Conservation (phyloP, 2,329 filamentous ascomycete species). For the Keithomyces neogunnii region DNA sequence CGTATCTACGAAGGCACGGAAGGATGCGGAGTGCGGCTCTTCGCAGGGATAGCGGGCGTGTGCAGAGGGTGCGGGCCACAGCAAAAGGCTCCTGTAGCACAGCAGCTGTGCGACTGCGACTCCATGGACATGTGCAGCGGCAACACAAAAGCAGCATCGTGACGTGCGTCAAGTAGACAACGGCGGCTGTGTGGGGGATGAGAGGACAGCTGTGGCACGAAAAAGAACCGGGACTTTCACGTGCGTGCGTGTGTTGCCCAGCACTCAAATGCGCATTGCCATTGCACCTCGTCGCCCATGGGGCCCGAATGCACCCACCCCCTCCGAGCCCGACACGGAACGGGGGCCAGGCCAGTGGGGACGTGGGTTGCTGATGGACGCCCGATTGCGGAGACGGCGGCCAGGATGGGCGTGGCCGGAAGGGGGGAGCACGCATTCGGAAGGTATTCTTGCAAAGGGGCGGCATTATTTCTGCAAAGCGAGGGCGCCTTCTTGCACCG, state of each 20-base stretch:
- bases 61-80: background rate
- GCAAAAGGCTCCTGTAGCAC: background rate
- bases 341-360: slow-evolving; percentile 6
- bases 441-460: background rate
- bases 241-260: background rate
- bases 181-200: no score
- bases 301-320: slow-evolving; percentile 2
- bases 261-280: background rate
- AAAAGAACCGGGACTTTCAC: slow-evolving; percentile 16
- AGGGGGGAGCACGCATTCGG: slow-evolving; percentile 1
- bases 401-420: slow-evolving; percentile 1
- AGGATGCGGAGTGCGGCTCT: background rate
- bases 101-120: background rate
- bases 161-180: slow-evolving; percentile 1
- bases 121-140: slow-evolving; percentile 1
- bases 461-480: no score
- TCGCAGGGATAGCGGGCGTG: background rate
- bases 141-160: slow-evolving; percentile 5
- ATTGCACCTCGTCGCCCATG: background rate
- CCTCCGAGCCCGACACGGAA: slow-evolving; percentile 11
- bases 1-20: background rate
- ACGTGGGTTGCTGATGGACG: slow-evolving; percentile 1
- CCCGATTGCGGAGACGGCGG: slow-evolving; percentile 5
- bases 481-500: no score
- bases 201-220: slow-evolving; percentile 10